A percentile compares a stretch with the other conserved stretches of the same genome.
Conservation (phyloP, 441 rosid species). For the Cnidoscolus chayamansa region DNA sequence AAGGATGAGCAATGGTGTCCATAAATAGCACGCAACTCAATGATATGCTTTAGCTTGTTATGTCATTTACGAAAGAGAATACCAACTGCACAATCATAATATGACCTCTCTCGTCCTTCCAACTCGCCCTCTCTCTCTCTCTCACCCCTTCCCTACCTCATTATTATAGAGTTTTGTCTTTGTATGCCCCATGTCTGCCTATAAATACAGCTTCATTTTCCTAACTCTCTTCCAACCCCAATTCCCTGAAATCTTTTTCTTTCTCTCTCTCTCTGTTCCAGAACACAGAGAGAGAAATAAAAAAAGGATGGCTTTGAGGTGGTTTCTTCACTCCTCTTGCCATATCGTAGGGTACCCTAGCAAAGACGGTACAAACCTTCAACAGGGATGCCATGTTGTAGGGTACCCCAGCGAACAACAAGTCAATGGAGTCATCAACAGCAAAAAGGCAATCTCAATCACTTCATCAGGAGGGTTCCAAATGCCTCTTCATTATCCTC, state of each 20-base stretch:
- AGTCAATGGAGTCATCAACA: not conserved
- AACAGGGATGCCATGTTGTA: not conserved
- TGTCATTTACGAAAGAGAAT: slow-evolving; percentile 17
- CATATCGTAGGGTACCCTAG: slow-evolving; percentile 34
- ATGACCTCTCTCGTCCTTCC: slow-evolving; percentile 1
- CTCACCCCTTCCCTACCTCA: not conserved
- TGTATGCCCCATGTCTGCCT: not conserved
- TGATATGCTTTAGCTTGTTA: not conserved
- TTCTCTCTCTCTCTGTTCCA: not conserved
- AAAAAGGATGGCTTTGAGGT: slow-evolving; percentile 35
- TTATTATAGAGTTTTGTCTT: not conserved
- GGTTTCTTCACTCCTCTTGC: slow-evolving; percentile 51
- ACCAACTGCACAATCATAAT: slow-evolving; percentile 1
- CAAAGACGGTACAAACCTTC: slow-evolving; percentile 5
- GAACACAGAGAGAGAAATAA: slow-evolving; percentile 10
- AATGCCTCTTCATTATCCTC: slow-evolving; percentile 70
- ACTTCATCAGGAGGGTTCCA: slow-evolving; percentile 30
- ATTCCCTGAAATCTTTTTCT: not conserved
- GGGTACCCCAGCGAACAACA: slow-evolving; percentile 22
- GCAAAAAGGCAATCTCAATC: slow-evolving; percentile 4
- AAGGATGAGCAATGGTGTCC: not conserved
- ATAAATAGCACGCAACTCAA: slow-evolving; percentile 22
- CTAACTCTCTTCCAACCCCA: not conserved
- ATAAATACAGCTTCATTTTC: not conserved
- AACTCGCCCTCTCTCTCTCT: not conserved